phyloP scores from a whole-genome alignment of 1,284 basidiomycete genomes.

The Bjerkandera adusta region DNA sequence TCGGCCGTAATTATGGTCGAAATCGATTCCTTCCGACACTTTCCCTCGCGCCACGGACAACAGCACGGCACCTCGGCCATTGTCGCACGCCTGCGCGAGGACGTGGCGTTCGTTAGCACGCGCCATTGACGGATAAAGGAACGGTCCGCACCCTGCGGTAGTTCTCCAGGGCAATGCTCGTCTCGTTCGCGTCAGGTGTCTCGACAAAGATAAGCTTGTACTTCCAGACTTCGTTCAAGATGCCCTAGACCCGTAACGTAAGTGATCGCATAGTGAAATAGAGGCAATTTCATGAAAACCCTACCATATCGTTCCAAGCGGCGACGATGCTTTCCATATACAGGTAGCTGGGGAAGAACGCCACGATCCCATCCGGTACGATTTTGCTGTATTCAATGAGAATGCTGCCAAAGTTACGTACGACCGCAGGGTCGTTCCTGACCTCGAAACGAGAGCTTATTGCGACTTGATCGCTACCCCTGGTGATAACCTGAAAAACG shows the following conservation, averaged over 20 bases:
- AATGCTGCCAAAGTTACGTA: conserved; percentile 98
- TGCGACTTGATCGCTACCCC: conserved; percentile 97
- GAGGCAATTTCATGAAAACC: conserved; percentile 14
- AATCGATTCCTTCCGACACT: conserved; percentile 99
- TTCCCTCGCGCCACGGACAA: conserved; percentile 98
- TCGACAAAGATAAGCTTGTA: conserved; percentile 99
- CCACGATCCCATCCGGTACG: conserved; percentile 98
- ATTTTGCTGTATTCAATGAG: conserved; percentile 97
- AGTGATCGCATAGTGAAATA: background rate
- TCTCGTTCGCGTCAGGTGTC: conserved; percentile 99
- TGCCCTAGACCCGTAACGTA: conserved; percentile 77
- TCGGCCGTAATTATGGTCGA: conserved; percentile 98
- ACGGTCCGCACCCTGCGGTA: conserved; percentile 76
- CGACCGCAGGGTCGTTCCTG: conserved; percentile 97
- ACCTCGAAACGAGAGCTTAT: conserved; percentile 99
- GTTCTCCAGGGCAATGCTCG: conserved; percentile 96
- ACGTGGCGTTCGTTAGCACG: background rate
- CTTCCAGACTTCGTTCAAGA: conserved; percentile 99
- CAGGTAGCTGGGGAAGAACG: conserved; percentile 98
- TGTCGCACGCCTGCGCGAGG: conserved; percentile 87
- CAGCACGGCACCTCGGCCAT: conserved; percentile 95
- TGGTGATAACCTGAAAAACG: conserved; percentile 81
- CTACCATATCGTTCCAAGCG: conserved; percentile 99
- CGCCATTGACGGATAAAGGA: background rate
- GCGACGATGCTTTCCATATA: conserved; percentile 99